These are phyloP conservation scores for Picea sitchensis DNA, from an alignment of 75 land plant genomes.

Conservation along the genomic window DNA sequence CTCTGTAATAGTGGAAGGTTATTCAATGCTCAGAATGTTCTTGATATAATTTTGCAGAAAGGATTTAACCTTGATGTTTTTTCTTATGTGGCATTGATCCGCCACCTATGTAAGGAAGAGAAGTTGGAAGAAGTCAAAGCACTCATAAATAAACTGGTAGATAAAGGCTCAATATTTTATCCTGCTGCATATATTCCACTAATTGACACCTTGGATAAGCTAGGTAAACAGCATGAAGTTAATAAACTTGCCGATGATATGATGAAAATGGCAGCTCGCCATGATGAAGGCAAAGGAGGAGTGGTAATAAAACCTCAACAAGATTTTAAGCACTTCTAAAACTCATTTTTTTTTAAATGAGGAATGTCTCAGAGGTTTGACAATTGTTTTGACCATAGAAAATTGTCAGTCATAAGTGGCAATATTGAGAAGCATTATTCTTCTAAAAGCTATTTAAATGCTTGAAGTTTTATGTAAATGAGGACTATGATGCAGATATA, in stretches of 20 bases:
- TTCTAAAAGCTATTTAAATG: too few relatives aligned
- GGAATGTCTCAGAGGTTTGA: too few relatives aligned
- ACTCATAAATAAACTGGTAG: slow-evolving; percentile 36
- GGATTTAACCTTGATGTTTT: slow-evolving; percentile 31
- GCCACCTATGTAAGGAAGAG: slow-evolving; percentile 41
- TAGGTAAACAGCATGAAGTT: slow-evolving; percentile 42
- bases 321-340: neutral
- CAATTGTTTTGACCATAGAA: too few relatives aligned
- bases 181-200: slow-evolving; percentile 61
- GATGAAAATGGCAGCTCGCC: slow-evolving; percentile 41
- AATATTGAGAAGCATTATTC: too few relatives aligned
- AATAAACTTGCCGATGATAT: slow-evolving; percentile 51
- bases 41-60: slow-evolving; percentile 39
- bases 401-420: too few relatives aligned
- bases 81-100: slow-evolving; percentile 44
- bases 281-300: slow-evolving; percentile 8
- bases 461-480: too few relatives aligned
- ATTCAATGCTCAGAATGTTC: slow-evolving; percentile 33
- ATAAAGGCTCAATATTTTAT: slow-evolving; percentile 47
- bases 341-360: too few relatives aligned
- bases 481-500: too few relatives aligned
- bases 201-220: slow-evolving; percentile 43
- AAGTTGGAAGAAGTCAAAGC: slow-evolving; percentile 36
- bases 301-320: neutral
- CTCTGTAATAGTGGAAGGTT: slow-evolving; percentile 34